Evolutionary conservation across 2,329 filamentous ascomycete species (phyloP), one percentile per base, ranked within the genome.

Genomic region (Alternaria brassicae): DNA sequence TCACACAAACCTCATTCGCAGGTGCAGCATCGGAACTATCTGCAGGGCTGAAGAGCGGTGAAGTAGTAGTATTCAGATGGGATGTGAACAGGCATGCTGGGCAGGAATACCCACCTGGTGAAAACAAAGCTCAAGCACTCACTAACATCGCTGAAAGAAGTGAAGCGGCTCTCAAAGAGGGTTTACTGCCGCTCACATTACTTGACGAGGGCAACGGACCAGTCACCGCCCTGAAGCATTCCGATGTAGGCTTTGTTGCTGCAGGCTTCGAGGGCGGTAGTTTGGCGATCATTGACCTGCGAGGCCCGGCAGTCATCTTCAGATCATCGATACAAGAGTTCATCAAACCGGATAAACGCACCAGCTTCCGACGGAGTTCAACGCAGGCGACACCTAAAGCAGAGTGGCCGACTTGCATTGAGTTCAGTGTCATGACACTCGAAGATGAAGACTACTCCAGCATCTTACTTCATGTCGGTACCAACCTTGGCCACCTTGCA

Each of bases 391-490:
- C 81, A 1, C 58, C 69, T 13, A 82, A 83, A 52, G 74, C 81
- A 47, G 93, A 97, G 71, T 96, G 89, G 86, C 88, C 92, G 0
- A 92, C 92, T 0, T 84, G 82, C 28, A 88, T 98, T 27, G 92
- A 97, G 72, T 99, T 98, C 79, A 92, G 92, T 53, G 92, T 80
- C 51, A 89, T 99, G 88, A 96, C 91, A 3, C 81, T 97, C 4
- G 95, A 98, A 41, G 91, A 90, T n/a, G 94, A 98, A 72, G 86
- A 92, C 65, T 99, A 96, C 75, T 98, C 95, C 1, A 97, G 93
- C 71, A 96, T 99, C 56, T 88, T 90, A 58, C 91, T 95, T 66
- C 96, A 98, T 67, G 91, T 96, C 2, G 95, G 95, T 19, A 98
- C 95, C 0, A 93, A 89, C 66, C 78, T 88, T 28, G 95, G 95